Base-by-base conservation (phyloP, 2,329 filamentous ascomycete genomes). In the Fusarium subtropicale region DNA sequence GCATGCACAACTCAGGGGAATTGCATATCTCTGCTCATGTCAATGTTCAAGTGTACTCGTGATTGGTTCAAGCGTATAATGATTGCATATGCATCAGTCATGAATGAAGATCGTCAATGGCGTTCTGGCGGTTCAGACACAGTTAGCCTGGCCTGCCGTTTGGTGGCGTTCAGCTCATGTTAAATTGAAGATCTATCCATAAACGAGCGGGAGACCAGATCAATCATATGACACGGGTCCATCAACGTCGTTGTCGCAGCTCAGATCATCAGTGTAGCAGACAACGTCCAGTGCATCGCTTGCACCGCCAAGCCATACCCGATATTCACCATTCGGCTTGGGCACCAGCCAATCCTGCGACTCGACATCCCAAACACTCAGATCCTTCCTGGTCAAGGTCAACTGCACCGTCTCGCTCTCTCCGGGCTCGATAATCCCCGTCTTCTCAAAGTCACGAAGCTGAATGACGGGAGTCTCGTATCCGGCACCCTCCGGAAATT, bases 371-470 rank as follows among this genome's bases (percentile, higher is more conserved):
- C 91, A 93, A 46, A 92, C 90, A 69, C 91, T 92, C 57, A 93
- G 59, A 75, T 93, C 91, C 72, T 90, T 87, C 59, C 91, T 85
- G 9, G 86, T 91, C 58, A 93, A 71, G 1, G 81, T 79, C 71
- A 93, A 83, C 22, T 83, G 81, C 0, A 93, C 85, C 0, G 79
- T 83, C 59, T 79, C 78, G 5, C 78, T 84, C 74, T 88, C 81
- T 0, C 87, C 88, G 0, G 84, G 82, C 6, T 83, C 80, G 18
- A 93, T 78, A 28, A 80, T 77, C 15, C 64, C 56, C 4, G 92
- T 81, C 81, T 94, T 93, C 66, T 91, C 89, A 74, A 94, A 94
- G 31, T 91, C 91, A 16, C 92, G 86, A 22, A 94, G 82, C n/a
- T 90, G 88, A 58, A 85, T 85, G 3, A 88, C 78, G 0, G 91